Percentiles rank a stretch among this genome's conserved stretches.
These are phyloP conservation scores for Misopates orontium DNA, from an alignment of 257 asterid species.

Conservation along the genomic window DNA sequence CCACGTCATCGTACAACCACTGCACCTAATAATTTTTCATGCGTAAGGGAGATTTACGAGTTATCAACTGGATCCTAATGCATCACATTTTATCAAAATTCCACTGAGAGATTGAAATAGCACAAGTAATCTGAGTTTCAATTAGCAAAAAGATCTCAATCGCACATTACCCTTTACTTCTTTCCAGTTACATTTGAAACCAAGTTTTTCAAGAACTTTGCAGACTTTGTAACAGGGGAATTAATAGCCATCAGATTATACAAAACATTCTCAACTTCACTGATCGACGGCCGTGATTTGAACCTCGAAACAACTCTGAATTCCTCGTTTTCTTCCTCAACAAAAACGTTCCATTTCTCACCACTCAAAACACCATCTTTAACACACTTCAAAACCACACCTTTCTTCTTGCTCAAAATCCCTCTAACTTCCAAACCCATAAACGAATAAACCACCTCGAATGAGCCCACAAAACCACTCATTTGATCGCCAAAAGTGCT, in stretches of 20 bases:
- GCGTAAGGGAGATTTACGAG: too few species aligned
- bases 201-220: slow-evolving; percentile 71
- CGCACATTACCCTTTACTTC: slow-evolving; percentile 31
- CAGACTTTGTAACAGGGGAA: slow-evolving; percentile 79
- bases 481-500: slow-evolving; percentile 47
- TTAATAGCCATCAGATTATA: slow-evolving; percentile 85
- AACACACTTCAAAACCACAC: slow-evolving; percentile 70
- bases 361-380: slow-evolving; percentile 78
- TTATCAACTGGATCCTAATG: too few species aligned
- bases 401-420: slow-evolving; percentile 68
- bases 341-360: slow-evolving; percentile 77
- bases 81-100: too few species aligned
- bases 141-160: too few species aligned
- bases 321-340: slow-evolving; percentile 66
- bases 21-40: too few species aligned
- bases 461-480: slow-evolving; percentile 65
- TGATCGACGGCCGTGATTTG: slow-evolving; percentile 56
- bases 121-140: too few species aligned
- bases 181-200: slow-evolving; percentile 62
- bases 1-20: too few species aligned
- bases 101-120: too few species aligned
- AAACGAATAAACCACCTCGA: slow-evolving; percentile 80
- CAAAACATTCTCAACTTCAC: slow-evolving; percentile 73
- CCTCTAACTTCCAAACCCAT: slow-evolving; percentile 90
- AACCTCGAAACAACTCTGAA: slow-evolving; percentile 60